A percentile compares a stretch with the other conserved stretches of the same genome.
Evolutionary conservation across 371 early-diverging fungal genomes (phyloP).

Genomic region (Apophysomyces elegans): DNA sequence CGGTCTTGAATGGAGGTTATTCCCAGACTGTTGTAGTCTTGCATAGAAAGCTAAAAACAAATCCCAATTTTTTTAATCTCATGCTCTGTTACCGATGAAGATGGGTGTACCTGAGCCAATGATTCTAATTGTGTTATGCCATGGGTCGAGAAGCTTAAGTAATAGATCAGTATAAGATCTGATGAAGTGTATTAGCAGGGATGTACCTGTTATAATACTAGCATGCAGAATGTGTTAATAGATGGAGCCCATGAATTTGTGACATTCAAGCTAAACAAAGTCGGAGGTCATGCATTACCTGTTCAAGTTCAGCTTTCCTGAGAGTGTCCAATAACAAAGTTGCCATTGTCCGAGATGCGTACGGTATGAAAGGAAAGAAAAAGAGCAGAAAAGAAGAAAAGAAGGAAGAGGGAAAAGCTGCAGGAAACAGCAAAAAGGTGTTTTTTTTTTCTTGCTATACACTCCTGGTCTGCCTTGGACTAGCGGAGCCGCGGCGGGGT

Average conservation of each 20-base stretch:
- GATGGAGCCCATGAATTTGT: not conserved
- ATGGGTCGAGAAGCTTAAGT: conserved; percentile 56
- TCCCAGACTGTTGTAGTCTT: conserved; percentile 80
- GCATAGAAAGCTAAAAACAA: conserved; percentile 70
- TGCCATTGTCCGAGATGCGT: conserved; percentile 1
- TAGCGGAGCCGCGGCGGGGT: conserved; percentile 8
- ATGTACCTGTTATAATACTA: conserved; percentile 4
- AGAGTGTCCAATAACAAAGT: conserved; percentile 28
- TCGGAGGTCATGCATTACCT: conserved; percentile 10
- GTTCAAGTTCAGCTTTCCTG: conserved; percentile 29
- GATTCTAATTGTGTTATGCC: conserved; percentile 66
- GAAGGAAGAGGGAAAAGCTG: conserved; percentile 10
- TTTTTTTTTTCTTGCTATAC: conserved; percentile 11
- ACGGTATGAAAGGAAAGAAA: conserved; percentile 3
- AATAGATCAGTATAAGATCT: not conserved
- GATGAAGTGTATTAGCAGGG: not conserved
- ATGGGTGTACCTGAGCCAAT: conserved; percentile 52
- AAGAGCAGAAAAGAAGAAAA: conserved; percentile 5
- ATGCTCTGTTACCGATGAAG: not conserved
- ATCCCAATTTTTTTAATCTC: not conserved
- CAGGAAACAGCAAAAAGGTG: conserved; percentile 9
- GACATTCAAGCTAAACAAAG: conserved; percentile 8
- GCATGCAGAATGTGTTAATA: not conserved
- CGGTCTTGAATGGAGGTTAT: conserved; percentile 80
- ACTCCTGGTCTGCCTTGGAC: conserved; percentile 8